Base-by-base conservation (phyloP, 2,329 filamentous ascomycete genomes). In the Neocucurbitaria cava region DNA sequence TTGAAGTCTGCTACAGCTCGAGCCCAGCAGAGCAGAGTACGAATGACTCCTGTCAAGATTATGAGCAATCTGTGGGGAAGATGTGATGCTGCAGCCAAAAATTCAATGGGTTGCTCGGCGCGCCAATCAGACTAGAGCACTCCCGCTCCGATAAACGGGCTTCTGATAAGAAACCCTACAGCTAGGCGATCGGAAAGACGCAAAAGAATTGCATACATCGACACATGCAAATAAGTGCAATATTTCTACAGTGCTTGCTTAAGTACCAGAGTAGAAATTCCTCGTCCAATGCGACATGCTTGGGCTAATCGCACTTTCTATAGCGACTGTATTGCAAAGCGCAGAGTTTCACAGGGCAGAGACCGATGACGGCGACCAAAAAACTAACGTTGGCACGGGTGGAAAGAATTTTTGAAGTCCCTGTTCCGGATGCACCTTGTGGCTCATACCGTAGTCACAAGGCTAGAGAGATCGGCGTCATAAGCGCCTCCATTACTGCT, bases 1-100 rank as follows among this genome's bases (percentile, higher is more conserved):
- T 73, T 70, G 69, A 62, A 61, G 54, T 54, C 51, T 64, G 59
- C 61, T 64, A 62, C 62, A 71, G 66, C 68, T 70, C 59, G 44
- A 62, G 65, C 66, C 65, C 62, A 61, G 54, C 50, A 56, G 60
- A 64, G 65, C 61, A 70, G 64, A 60, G 57, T 62, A 48, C 56
- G 42, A 63, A 55, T 62, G 62, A 68, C 66, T 68, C 62, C 63
- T 49, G 52, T 67, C 59, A 55, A 59, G 60, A 62, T 65, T 65
- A 61, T 70, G 64, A 58, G 44, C 50, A 57, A 55, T 60, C 65
- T 65, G 71, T 66, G 70, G 71, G 69, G 71, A 66, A 65, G 64
- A 56, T 55, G 59, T 64, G 49, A 64, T 69, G 65, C 62, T 68
- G 56, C 61, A 58, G 31, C 48, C 61, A 70, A 72, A 71, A 69